Base-by-base conservation (phyloP, 192 early-diverging fungal genomes). In the Entomortierella lignicola region DNA sequence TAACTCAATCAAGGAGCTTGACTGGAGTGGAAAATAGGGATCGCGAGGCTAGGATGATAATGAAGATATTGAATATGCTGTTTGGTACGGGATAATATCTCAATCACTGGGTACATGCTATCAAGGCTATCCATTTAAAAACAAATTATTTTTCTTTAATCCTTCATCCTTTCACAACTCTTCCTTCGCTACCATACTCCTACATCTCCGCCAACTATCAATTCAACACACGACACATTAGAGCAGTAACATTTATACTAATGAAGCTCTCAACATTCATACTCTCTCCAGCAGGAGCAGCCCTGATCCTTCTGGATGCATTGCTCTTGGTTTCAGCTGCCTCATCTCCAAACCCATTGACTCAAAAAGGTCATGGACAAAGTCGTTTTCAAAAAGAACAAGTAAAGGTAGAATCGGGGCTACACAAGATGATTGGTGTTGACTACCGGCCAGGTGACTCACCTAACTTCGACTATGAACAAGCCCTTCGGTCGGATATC, bases 351-450 rank as follows among this genome's bases (percentile, higher is more conserved):
- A 31, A 68, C 5, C 23, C 41, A 37, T 15, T 4, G 11, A 6
- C 43, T 11, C 29, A 32, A n/a, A 26, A 51, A 26, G 32, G 10
- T 30, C 60, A 30, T 18, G 42, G 34, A 20, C 18, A 18, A 20
- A 54, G 62, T 27, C 51, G 2, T 1, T 8, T 44, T 8, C 41
- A 58, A 1, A 31, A 37, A 63, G 47, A 63, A 10, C 27, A 62
- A 25, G 27, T 8, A 30, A 23, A 20, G 29, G 15, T 27, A 0
- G 15, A 30, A 12, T 25, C 51, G 13, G 54, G 44, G 4, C 47
- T 74, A 2, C 63, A 66, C 42, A 74, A 74, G 52, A 61, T 66
- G 63, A 61, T 66, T 34, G 63, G 57, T 0, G 72, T 74, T n/a
- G 63, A 74, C 41, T 74, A 41, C 31, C 48, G 52, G 27, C 52